Base-by-base conservation (phyloP, 1,284 basidiomycete species). In the Meripilus lineatus region DNA sequence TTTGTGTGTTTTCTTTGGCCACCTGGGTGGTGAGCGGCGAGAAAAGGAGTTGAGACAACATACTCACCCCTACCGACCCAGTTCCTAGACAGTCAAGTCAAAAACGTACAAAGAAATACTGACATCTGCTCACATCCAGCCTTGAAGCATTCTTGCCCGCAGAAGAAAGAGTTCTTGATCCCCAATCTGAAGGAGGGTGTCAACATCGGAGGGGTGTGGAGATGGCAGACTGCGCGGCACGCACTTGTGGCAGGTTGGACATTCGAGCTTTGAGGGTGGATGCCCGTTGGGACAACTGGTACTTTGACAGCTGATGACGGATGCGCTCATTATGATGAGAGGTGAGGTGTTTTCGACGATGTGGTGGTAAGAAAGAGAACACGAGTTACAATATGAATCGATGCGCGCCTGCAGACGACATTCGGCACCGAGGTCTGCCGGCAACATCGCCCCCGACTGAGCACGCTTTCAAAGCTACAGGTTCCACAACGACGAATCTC, bases 141-240 rank as follows among this genome's bases (percentile, higher is more conserved):
- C 62, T 90, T 92, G 74, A 92, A 91, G 67, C 89, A 92, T 46
- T 86, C 84, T 59, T 92, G 89, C 13, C 79, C 78, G 50, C 89
- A 92, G 64, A 89, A 92, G 61, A 85, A 87, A 23, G 87, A 90
- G 13, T 87, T 87, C 46, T 74, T 74, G 55, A 91, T 85, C 40
- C 85, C 86, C 32, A 90, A 71, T 63, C 87, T 90, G n/a, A n/a
- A 50, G 30, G 44, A 41, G 40, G 25, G 25, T 10, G 28, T 30
- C 8, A 30, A 30, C 10, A 30, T 10, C 10, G n/a, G 28, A n/a
- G 8, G 28, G 28, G 28, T 30, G 28, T 10, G 28, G 28, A 30
- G n/a, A 30, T n/a, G n/a, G 28, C 28, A 30, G 8, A 30, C 32
- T 46, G 43, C 40, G 11, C 39, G 40, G 28, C 22, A 68, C 74